Base-by-base conservation (phyloP, 2,329 filamentous ascomycete genomes). In the Ascocoryne sarcoides region DNA sequence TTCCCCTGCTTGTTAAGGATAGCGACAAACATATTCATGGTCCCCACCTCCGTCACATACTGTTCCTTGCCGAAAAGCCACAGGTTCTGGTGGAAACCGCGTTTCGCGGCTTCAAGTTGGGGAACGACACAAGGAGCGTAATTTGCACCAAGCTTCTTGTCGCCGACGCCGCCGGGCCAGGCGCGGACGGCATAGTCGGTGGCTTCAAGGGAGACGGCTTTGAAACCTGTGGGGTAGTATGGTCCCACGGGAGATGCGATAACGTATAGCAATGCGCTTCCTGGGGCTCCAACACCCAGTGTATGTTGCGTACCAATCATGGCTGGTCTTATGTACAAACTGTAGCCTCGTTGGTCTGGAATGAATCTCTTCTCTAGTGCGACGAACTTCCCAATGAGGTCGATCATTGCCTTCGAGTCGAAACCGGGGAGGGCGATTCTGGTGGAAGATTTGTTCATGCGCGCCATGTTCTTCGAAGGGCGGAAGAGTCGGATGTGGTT, bases 101-200 rank as follows among this genome's bases (percentile, higher is more conserved):
- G 79, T 63, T 80, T 84, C 33, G 88, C 87, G 31, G 92, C 92
- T 65, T 95, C 78, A 56, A 92, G 76, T 67, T 98, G 92, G 14
- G 92, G 92, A n/a, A 96, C 71, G 57, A 98, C 90, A 69, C 92
- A 96, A 4, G 92, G 92, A n/a, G 92, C 92, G 63, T 98, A 98
- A 75, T 98, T 98, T 58, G 90, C 92, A 47, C 92, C 92, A 23
- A 98, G 79, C 71, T 98, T 98, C 78, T 92, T 94, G 70, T 96
- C 88, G 55, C 92, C 92, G 21, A 95, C 90, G 60, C 92, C 92
- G 45, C 92, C 92, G 34, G 92, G 92, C 92, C 92, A 98, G 42
- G 92, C 92, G 52, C 92, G 87, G 47, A 95, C 88, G 40, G 90
- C 90, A 64, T 95, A 95, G 67, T 94, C 84, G 39, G 92, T 96